Evolutionary conservation across 2,329 filamentous ascomycete species (phyloP), one percentile per base, ranked within the genome.

Genomic region (Graphilbum sp.): DNA sequence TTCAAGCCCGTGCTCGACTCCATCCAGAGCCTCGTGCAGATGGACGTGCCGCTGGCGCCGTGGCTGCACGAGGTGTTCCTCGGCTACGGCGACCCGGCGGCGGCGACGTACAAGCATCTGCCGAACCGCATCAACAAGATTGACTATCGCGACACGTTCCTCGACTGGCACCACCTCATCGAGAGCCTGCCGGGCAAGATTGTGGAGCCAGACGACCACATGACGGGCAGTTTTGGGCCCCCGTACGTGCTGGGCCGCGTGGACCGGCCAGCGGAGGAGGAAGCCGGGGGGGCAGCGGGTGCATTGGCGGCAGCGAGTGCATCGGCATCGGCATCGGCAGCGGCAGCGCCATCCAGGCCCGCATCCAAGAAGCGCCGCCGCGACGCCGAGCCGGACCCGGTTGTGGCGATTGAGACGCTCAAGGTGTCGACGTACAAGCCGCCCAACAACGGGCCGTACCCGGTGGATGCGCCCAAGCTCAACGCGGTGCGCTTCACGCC

Each of bases 31-130:
- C 69, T 98, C 23, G 80, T 85, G 2, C 65, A 93, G 25, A 86
- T 86, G 1, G 83, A 93, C 48, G 77, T 88, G 17, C 81, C 83
- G 7, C 67, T 96, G 38, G 86, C 90, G 13, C 72, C 78, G 2
- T 98, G 90, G 90, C 66, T 98, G 32, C 85, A 94, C 50, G 90
- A 96, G 47, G 88, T 96, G 10, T 98, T 96, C 56, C 64, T 98
- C n/a, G 90, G 90, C 3, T 96, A 93, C 54, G 90, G 90, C 34
- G 87, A 98, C 56, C 88, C 90, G 41, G 72, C 84, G 23, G 79
- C 82, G 41, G 90, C 90, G 25, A 81, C 75, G 18, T 94, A 93
- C 60, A 85, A 82, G 45, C 78, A 85, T 36, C 61, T 98, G 15
- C 62, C 81, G 2, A 90, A 85, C 54, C 72, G 77, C 41, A 66